Evolutionary conservation across 2,329 filamentous ascomycete species (phyloP), one percentile per base, ranked within the genome.

Genomic region (Cladophialophora chaetospira): DNA sequence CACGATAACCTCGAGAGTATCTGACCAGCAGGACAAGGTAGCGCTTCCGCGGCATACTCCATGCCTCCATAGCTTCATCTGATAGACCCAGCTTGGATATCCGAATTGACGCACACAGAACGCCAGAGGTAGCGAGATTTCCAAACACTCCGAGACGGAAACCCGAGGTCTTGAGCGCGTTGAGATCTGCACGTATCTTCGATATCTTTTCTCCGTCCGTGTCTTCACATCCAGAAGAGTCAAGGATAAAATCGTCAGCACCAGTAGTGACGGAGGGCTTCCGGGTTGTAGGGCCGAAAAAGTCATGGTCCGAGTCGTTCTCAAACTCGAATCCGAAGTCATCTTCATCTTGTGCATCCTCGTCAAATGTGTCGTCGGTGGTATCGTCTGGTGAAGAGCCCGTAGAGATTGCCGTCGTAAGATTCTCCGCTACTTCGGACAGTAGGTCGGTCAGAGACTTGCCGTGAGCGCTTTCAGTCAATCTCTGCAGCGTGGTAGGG

Each of bases 1-100:
- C 74, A 28, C 77, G 78, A 70, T 95, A 96, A 0, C 76, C 78
- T n/a, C 72, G 70, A 0, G 78, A 73, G 62, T 88, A 88, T 31
- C 81, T 81, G 40, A 94, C 80, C 19, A 96, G 75, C 3, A 95
- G 76, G 3, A 93, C 81, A 35, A 96, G 71, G 66, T 93, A 92
- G 29, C 91, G 86, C 0, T 77, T 72, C 0, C 78, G 72, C 11
- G 81, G 72, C 9, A 96, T 70, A 58, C 87, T 81, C 91, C 91
- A 96, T 1, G 91, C 88, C 66, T 87, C 80, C 71, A 90, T 82
- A 0, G 85, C 86, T 66, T 92, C 88, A 33, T 87, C 80, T 0
- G 89, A 87, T 10, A 96, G 82, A 0, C 82, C 85, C 1, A 96
- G 80, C 64, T 88, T 88, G 3, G 80, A 76, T 26, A 89, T 82